These are phyloP conservation scores for Pythium monospermum DNA, from an alignment of 352 stramenopile genomes.

Conservation along the genomic window DNA sequence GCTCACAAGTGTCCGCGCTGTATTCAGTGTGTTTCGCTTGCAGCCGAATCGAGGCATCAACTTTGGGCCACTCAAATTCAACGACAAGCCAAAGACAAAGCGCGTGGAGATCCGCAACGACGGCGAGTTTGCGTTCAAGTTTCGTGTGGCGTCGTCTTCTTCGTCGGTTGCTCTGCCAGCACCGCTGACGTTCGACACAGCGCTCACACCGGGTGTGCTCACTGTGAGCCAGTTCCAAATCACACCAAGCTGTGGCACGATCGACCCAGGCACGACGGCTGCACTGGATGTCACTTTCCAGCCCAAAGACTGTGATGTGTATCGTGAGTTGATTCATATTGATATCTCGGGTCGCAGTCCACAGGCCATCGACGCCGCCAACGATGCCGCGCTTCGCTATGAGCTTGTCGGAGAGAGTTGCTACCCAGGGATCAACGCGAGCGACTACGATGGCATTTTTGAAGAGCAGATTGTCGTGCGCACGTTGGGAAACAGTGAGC, in stretches of 20 bases:
- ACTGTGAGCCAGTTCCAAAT: constrained; percentile 78
- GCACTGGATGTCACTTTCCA: constrained; percentile 78
- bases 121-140: constrained; percentile 91
- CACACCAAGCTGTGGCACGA: constrained; percentile 57
- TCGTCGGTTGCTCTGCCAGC: not conserved
- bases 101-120: constrained; percentile 92
- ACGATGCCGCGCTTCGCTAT: constrained; percentile 56
- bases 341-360: constrained; percentile 75
- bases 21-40: constrained; percentile 85
- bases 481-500: constrained; percentile 44
- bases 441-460: constrained; percentile 90
- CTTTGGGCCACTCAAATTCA: constrained; percentile 92
- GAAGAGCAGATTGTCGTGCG: constrained; percentile 93
- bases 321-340: constrained; percentile 63
- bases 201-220: constrained; percentile 31
- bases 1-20: constrained; percentile 59
- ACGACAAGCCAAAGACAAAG: constrained; percentile 64
- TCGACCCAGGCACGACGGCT: constrained; percentile 82
- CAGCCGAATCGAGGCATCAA: constrained; percentile 89
- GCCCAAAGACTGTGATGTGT: constrained; percentile 65
- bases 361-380: constrained; percentile 25
- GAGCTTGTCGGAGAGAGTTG: constrained; percentile 91
- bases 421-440: constrained; percentile 88
- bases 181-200: constrained; percentile 35
- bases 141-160: constrained; percentile 33